Evolutionary conservation across 495 filamentous ascomycete genomes (phyloP).

Genomic region (Penicillium bialowiezense): DNA sequence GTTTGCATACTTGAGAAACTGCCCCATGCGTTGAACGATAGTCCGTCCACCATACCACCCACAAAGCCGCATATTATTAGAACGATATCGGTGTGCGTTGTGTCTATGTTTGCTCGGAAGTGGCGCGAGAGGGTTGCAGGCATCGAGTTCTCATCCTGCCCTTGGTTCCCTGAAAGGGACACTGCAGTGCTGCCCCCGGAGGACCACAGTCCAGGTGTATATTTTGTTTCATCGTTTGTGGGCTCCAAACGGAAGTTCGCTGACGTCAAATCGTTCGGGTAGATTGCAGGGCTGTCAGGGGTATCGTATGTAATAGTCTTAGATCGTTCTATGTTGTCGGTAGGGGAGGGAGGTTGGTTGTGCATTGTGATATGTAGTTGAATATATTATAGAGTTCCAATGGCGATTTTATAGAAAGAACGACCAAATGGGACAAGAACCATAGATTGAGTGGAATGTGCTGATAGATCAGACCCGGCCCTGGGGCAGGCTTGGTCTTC

Average conservation of each 20-base stretch:
- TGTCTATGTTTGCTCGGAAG: conserved; percentile 18
- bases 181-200: conserved; percentile 24
- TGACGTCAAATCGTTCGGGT: neutral
- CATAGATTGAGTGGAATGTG: neutral
- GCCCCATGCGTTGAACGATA: conserved; percentile 49
- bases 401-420: neutral
- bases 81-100: conserved; percentile 29
- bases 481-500: neutral
- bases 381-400: neutral
- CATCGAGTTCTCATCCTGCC: conserved; percentile 13
- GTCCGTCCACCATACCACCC: conserved; percentile 35
- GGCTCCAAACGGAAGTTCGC: conserved; percentile 1
- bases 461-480: neutral
- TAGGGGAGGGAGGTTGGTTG: neutral
- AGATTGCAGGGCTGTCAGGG: neutral
- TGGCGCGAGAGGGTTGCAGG: conserved; percentile 10
- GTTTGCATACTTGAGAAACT: conserved; percentile 60
- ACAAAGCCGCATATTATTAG: conserved; percentile 39
- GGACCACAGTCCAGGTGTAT: conserved; percentile 21
- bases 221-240: conserved; percentile 16
- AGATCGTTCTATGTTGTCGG: neutral
- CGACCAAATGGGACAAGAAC: neutral
- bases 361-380: conserved; percentile 2
- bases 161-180: conserved; percentile 19
- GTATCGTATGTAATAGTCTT: neutral